phyloP scores from a whole-genome alignment of 176 grass and related monocot genomes.

The Elymus sibiricus region DNA sequence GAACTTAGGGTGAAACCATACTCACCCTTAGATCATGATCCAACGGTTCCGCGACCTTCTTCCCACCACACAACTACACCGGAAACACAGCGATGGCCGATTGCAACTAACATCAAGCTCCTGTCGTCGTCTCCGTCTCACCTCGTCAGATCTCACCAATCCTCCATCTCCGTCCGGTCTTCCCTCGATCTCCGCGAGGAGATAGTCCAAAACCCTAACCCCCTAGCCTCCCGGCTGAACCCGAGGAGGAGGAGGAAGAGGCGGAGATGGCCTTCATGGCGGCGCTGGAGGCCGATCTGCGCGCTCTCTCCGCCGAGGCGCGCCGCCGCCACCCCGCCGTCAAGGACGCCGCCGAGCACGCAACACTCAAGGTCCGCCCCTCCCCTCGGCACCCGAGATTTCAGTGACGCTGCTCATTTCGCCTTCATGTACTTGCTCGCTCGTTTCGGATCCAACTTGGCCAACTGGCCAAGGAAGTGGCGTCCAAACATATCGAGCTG shows the following conservation, averaged over 20 bases:
- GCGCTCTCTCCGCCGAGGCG: slow-evolving; percentile 92
- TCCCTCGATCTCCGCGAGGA: slow-evolving; percentile 13
- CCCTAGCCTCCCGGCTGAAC: neutral
- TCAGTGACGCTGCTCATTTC: slow-evolving; percentile 23
- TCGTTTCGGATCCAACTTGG: slow-evolving; percentile 10
- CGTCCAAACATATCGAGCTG: neutral
- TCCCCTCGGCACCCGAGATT: neutral
- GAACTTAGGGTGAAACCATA: too few species aligned
- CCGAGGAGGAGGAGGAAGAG: slow-evolving; percentile 1
- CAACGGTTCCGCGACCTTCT: slow-evolving; percentile 16
- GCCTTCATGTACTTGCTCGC: neutral
- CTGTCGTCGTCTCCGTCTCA: slow-evolving; percentile 16
- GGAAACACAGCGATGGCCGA: neutral
- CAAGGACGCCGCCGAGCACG: slow-evolving; percentile 88
- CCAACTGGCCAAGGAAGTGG: neutral
- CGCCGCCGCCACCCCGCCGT: slow-evolving; percentile 87
- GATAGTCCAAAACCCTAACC: slow-evolving; percentile 34
- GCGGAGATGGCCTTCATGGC: slow-evolving; percentile 84
- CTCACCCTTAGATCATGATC: slow-evolving; percentile 24
- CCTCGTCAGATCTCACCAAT: slow-evolving; percentile 5
- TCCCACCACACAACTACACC: neutral
- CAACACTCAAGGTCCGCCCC: slow-evolving; percentile 70
- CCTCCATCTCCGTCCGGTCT: neutral
- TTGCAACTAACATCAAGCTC: slow-evolving; percentile 6
- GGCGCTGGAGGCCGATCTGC: slow-evolving; percentile 96